These are phyloP conservation scores for Myrica gale DNA, from an alignment of 306 rosid species.

Conservation along the genomic window DNA sequence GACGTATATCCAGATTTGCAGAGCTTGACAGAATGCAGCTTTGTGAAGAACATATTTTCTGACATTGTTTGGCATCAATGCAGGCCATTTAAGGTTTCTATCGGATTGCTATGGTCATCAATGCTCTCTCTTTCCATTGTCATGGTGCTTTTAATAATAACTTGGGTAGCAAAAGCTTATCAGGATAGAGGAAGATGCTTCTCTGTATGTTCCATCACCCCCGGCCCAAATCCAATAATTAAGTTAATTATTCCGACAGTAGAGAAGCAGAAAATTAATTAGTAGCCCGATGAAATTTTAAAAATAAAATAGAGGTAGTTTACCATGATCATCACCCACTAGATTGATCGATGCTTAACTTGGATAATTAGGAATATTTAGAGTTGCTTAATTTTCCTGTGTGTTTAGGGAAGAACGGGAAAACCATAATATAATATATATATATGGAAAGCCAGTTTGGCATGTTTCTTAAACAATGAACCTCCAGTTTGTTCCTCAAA, in stretches of 20 bases:
- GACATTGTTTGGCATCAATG: conserved; percentile 64
- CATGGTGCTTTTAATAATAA: conserved; percentile 49
- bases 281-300: no score
- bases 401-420: background rate
- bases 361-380: background rate
- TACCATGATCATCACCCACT: background rate
- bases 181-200: conserved; percentile 38
- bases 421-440: no score
- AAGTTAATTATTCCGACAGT: no score
- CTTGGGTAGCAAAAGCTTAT: conserved; percentile 41
- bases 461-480: no score
- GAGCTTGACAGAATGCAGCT: conserved; percentile 48
- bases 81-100: conserved; percentile 40
- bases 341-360: background rate
- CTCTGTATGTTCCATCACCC: conserved; percentile 29
- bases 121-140: conserved; percentile 55
- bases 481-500: no score
- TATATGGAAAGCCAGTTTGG: no score
- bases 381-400: background rate
- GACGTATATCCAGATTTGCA: conserved; percentile 60
- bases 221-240: background rate
- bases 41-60: conserved; percentile 43
- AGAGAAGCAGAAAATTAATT: no score
- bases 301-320: no score
- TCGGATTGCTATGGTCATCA: conserved; percentile 47